Conservation (phyloP, 1,139 yeast genomes). For the Geotrichum candidum region DNA sequence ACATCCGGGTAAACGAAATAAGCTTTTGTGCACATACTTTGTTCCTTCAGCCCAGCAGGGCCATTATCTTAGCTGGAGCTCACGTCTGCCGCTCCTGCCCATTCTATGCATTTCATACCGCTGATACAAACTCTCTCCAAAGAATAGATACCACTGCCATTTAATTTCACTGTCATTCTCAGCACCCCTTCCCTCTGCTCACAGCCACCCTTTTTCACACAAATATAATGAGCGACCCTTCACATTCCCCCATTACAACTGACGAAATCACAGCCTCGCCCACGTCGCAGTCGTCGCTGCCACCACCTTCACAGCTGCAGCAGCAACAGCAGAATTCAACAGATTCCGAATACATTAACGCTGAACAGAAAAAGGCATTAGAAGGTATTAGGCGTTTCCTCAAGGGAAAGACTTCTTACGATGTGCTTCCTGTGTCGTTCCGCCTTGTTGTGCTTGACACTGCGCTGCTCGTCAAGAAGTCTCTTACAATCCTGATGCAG, state of each 20-base stretch:
- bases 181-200: background rate
- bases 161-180: background rate
- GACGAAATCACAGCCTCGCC: constrained; percentile 15
- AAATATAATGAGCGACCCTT: background rate
- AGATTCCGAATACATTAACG: constrained; percentile 9
- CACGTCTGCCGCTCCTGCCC: background rate
- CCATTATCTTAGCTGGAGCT: background rate
- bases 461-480: constrained; percentile 80
- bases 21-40: background rate
- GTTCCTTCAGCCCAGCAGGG: background rate
- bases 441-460: constrained; percentile 92
- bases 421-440: constrained; percentile 92
- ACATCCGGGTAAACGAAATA: background rate
- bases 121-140: background rate
- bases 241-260: background rate
- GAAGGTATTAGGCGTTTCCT: constrained; percentile 74
- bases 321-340: background rate
- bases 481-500: constrained; percentile 82
- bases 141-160: background rate
- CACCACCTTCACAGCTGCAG: background rate
- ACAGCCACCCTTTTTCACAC: background rate
- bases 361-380: constrained; percentile 26
- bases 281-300: constrained; percentile 3
- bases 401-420: constrained; percentile 89
- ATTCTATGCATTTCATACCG: background rate